Conservation (phyloP, 129 eudicot genomes). For the Flaveria brownii region DNA sequence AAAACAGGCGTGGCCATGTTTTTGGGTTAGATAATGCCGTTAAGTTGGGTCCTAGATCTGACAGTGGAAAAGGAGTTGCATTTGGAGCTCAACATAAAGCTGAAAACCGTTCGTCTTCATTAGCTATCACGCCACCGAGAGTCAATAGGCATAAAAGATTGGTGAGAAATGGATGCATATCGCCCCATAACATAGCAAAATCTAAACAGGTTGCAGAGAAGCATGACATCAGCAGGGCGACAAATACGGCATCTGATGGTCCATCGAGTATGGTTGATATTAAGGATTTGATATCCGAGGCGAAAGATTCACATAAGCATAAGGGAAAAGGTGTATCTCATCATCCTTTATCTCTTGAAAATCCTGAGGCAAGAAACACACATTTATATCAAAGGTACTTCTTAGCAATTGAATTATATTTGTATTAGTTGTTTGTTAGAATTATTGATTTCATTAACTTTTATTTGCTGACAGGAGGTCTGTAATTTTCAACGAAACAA, state of each 20-base stretch:
- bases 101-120: slow-evolving; percentile 33
- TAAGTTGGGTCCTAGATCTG: slow-evolving; percentile 36
- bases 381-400: slow-evolving; percentile 50
- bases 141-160: slow-evolving; percentile 53
- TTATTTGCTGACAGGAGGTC: slow-evolving; percentile 51
- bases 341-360: slow-evolving; percentile 31
- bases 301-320: slow-evolving; percentile 28
- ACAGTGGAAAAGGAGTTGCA: slow-evolving; percentile 31
- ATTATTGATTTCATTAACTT: not conserved
- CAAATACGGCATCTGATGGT: slow-evolving; percentile 23
- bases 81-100: slow-evolving; percentile 31
- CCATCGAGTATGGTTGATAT: slow-evolving; percentile 33
- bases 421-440: not conserved
- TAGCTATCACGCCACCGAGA: slow-evolving; percentile 36
- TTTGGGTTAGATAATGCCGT: slow-evolving; percentile 26
- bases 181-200: slow-evolving; percentile 71
- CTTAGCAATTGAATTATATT: not conserved
- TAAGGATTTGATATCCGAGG: slow-evolving; percentile 50
- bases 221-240: slow-evolving; percentile 25
- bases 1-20: slow-evolving; percentile 25
- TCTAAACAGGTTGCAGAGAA: slow-evolving; percentile 43
- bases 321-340: slow-evolving; percentile 58
- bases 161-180: slow-evolving; percentile 75
- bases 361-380: slow-evolving; percentile 37
- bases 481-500: slow-evolving; percentile 25